These are phyloP conservation scores for Pleurotus citrinopileatus DNA, from an alignment of 768 basidiomycete species.

Conservation along the genomic window DNA sequence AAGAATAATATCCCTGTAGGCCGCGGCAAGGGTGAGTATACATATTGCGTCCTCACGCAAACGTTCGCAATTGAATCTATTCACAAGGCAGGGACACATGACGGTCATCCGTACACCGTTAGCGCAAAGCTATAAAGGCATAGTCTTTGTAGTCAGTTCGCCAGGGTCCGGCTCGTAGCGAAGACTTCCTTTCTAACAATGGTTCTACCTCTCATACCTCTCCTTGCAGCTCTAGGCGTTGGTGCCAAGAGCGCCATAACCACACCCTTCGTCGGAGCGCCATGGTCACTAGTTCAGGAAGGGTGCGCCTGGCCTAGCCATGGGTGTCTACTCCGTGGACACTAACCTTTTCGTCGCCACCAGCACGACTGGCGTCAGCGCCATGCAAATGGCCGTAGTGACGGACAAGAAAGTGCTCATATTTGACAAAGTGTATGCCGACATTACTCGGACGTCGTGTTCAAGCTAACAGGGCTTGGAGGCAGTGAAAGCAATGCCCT, in stretches of 20 bases:
- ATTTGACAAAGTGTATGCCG: slow-evolving; percentile 21
- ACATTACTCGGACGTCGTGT: no score
- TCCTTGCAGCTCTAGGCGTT: neutral
- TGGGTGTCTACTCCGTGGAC: neutral
- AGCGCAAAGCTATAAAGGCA: no score
- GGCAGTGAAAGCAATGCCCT: slow-evolving; percentile 32
- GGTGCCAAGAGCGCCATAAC: neutral
- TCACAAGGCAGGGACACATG: no score
- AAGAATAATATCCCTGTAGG: no score
- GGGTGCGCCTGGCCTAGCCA: slow-evolving; percentile 8
- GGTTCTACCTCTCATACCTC: no score
- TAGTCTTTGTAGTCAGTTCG: no score
- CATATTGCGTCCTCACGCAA: no score
- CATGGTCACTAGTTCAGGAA: slow-evolving; percentile 12
- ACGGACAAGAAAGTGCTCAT: slow-evolving; percentile 20
- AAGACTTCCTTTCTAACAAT: no score
- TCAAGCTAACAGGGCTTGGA: neutral
- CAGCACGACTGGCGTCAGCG: slow-evolving; percentile 22
- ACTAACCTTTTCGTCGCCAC: neutral
- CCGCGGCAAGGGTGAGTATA: no score
- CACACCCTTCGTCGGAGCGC: neutral
- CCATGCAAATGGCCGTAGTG: slow-evolving; percentile 19
- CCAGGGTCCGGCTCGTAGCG: no score
- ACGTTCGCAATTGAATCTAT: no score
- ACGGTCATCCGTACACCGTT: no score